These are phyloP conservation scores for Volutella citrinella DNA, from an alignment of 2,329 filamentous ascomycete genomes.

Conservation along the genomic window DNA sequence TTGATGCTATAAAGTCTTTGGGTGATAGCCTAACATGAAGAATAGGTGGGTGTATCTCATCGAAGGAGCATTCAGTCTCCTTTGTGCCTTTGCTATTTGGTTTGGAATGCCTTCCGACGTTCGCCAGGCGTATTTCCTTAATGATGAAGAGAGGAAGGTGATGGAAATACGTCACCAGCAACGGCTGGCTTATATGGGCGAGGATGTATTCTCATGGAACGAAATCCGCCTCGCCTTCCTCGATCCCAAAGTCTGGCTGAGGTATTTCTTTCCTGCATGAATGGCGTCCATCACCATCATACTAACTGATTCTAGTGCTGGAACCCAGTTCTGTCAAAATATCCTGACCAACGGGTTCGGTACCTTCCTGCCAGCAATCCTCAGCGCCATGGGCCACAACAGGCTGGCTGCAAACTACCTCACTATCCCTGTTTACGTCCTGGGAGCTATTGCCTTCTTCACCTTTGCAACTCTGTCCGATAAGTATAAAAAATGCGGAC, in stretches of 20 bases:
- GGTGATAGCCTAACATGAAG: not conserved
- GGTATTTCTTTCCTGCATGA: not conserved
- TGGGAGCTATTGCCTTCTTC: constrained; percentile 42
- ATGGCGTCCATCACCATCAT: not conserved
- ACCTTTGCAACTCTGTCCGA: constrained; percentile 42
- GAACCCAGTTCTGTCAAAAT: constrained; percentile 46
- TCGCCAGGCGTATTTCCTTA: constrained; percentile 6
- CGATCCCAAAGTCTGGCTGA: constrained; percentile 48
- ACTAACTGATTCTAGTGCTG: constrained; percentile 24
- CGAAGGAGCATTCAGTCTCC: constrained; percentile 33
- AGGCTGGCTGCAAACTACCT: constrained; percentile 47
- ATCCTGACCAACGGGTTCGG: constrained; percentile 50
- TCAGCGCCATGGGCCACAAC: constrained; percentile 46
- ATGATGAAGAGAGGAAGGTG: constrained; percentile 2
- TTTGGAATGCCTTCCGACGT: constrained; percentile 7
- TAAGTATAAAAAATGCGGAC: constrained; percentile 36
- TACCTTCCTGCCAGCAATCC: constrained; percentile 53
- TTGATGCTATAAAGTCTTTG: not conserved
- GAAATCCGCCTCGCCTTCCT: constrained; percentile 38
- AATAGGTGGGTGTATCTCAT: constrained; percentile 47
- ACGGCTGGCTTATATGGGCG: no score
- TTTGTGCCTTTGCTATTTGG: constrained; percentile 4
- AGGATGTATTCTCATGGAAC: no score
- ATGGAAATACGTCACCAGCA: constrained; percentile 7
- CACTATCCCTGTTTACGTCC: constrained; percentile 51